Base-by-base conservation (phyloP, 2,329 filamentous ascomycete genomes). In the Calonectria pteridis region DNA sequence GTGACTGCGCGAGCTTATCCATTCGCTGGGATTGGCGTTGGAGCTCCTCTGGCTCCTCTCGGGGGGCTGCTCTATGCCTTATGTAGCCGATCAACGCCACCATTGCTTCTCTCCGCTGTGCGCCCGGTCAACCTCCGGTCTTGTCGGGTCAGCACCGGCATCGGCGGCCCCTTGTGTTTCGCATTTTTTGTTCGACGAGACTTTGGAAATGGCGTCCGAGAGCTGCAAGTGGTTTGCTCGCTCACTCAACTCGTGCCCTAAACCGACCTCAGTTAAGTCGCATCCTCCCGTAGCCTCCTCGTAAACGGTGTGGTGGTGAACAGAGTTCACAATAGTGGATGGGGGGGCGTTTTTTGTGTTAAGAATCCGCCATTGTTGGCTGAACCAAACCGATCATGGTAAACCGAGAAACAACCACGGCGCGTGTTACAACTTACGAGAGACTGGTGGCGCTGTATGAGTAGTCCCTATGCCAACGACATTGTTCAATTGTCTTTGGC, bases 111-210 rank as follows among this genome's bases (percentile, higher is more conserved):
- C 55, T 7, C 23, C 53, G 7, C 55, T 9, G 9, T 58, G 50
- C 37, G 49, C 43, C 43, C 28, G 63, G 63, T 65, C n/a, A 31
- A 51, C 33, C 23, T 40, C 53, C 50, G 28, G 50, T 49, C 18
- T 11, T 33, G 26, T 65, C 29, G 28, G 37, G 40, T 65, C 26
- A 75, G 68, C 75, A 73, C 77, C 77, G 75, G 76, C 73, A 79
- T 78, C 77, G 77, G 74, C 63, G 64, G 18, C 65, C 49, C 49
- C 69, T 63, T 55, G 35, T 31, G 46, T 55, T 55, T 67, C 23
- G 49, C 33, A n/a, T 55, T 40, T 49, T 51, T 65, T 23, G 31
- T 9, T 69, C 28, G n/a, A 35, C 6, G n/a, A 35, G 23, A 35
- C 43, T 23, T 29, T 40, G n/a, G 35, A 46, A 23, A 46, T 23